Percentiles rank a stretch among this genome's conserved stretches.
These are phyloP conservation scores for Alternaria sp. DNA, from an alignment of 2,329 filamentous ascomycete species.

Conservation along the genomic window DNA sequence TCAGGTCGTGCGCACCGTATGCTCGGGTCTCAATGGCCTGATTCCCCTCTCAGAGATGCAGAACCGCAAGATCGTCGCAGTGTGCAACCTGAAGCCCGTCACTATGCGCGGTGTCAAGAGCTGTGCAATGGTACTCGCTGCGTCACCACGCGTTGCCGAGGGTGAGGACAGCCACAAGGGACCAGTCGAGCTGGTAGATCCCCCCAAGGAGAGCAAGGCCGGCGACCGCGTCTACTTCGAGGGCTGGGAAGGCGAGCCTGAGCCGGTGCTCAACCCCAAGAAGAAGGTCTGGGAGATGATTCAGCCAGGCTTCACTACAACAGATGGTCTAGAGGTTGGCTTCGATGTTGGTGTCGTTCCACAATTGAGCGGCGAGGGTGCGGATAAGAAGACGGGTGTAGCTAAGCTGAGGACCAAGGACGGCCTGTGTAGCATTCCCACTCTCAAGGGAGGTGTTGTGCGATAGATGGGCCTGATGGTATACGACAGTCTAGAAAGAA, in stretches of 20 bases:
- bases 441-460: constrained; percentile 79
- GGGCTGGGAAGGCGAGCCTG: constrained; percentile 91
- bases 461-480: constrained; percentile 61
- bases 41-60: constrained; percentile 97
- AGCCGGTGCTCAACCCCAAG: constrained; percentile 95
- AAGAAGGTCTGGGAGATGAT: constrained; percentile 99
- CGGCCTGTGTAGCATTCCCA: constrained; percentile 82
- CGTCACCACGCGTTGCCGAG: constrained; percentile 81
- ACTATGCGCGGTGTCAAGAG: constrained; percentile 94
- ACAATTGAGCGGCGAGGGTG: constrained; percentile 73
- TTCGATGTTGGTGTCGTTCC: constrained; percentile 83
- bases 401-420: constrained; percentile 77
- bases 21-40: constrained; percentile 93
- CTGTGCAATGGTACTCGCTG: constrained; percentile 90
- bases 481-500: background rate
- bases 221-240: constrained; percentile 93
- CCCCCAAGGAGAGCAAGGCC: constrained; percentile 77
- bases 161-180: constrained; percentile 86
- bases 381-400: constrained; percentile 61
- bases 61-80: constrained; percentile 89
- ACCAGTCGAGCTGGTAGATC: constrained; percentile 89
- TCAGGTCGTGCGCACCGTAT: constrained; percentile 91
- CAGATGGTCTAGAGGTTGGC: constrained; percentile 76
- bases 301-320: constrained; percentile 95
- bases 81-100: constrained; percentile 98